Conservation (phyloP, 2,329 filamentous ascomycete species). For the Hypoxylon sp. region DNA sequence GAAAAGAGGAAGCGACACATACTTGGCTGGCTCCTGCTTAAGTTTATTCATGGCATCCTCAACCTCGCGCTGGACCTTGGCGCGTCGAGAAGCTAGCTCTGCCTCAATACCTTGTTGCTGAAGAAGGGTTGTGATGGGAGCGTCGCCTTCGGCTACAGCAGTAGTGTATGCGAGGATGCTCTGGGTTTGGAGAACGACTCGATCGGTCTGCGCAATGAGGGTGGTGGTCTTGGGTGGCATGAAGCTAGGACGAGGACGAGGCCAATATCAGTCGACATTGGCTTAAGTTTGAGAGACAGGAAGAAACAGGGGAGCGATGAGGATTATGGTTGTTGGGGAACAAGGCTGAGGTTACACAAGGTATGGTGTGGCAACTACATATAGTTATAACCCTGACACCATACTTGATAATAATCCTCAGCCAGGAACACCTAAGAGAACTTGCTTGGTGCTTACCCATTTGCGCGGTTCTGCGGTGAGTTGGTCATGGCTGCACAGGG, state of each 20-base stretch:
- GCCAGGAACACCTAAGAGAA: background rate
- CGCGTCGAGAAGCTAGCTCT: slow-evolving; percentile 16
- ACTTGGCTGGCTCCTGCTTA: slow-evolving; percentile 3
- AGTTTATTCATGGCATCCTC: slow-evolving; percentile 16
- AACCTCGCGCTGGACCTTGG: slow-evolving; percentile 22
- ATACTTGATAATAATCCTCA: background rate
- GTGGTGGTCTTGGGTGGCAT: background rate
- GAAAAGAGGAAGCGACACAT: slow-evolving; percentile 4
- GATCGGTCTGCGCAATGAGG: background rate
- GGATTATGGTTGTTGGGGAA: background rate
- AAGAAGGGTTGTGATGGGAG: slow-evolving; percentile 35
- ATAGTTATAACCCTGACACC: background rate
- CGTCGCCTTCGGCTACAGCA: slow-evolving; percentile 25
- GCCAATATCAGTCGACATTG: background rate
- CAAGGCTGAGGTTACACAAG: background rate
- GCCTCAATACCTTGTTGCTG: slow-evolving; percentile 9
- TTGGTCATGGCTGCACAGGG: slow-evolving; percentile 1
- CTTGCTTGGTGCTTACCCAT: slow-evolving; percentile 11
- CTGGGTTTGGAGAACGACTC: background rate
- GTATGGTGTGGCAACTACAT: background rate
- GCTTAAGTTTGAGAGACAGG: background rate
- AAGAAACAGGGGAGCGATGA: background rate
- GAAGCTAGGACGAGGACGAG: slow-evolving; percentile 2
- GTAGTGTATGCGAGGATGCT: slow-evolving; percentile 30
- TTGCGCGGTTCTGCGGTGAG: background rate